Percentiles rank a stretch among this genome's conserved stretches.
phyloP scores from a whole-genome alignment of 2,329 filamentous ascomycete genomes.

The Colletotrichum sublineola region DNA sequence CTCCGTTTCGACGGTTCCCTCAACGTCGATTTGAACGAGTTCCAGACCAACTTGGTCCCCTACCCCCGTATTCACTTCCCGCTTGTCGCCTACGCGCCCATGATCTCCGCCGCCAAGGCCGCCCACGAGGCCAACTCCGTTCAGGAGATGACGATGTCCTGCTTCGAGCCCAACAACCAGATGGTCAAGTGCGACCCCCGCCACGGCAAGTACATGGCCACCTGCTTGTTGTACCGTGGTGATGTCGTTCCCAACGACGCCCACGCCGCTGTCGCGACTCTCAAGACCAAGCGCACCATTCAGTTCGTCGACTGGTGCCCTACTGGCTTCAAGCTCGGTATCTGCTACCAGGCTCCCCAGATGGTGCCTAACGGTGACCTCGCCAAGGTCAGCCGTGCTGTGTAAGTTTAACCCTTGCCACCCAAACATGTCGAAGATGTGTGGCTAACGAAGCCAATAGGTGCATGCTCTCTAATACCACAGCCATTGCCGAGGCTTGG shows the following conservation, averaged over 20 bases:
- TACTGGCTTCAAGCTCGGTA: conserved; percentile 99
- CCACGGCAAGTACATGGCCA: conserved; percentile 99
- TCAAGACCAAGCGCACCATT: conserved; percentile 99
- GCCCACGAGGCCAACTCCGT: conserved; percentile 98
- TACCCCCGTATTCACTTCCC: conserved; percentile 99
- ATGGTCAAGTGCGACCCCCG: conserved; percentile 99
- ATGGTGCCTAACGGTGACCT: conserved; percentile 97
- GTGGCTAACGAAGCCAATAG: conserved; percentile 56
- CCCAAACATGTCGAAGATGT: not conserved
- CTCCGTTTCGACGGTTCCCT: conserved; percentile 98
- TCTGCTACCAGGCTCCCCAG: conserved; percentile 98
- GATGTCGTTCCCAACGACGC: conserved; percentile 98
- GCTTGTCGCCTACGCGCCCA: conserved; percentile 94
- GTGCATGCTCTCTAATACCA: conserved; percentile 99
- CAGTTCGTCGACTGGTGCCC: conserved; percentile 99
- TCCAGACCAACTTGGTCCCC: conserved; percentile 99
- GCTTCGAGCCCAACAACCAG: conserved; percentile 99
- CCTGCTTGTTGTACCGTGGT: conserved; percentile 96
- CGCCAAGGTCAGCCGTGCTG: conserved; percentile 97
- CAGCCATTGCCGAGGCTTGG: conserved; percentile 98
- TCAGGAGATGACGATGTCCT: conserved; percentile 97
- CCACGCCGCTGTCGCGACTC: conserved; percentile 89
- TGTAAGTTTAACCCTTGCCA: conserved; percentile 74
- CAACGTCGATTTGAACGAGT: conserved; percentile 99
- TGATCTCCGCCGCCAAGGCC: conserved; percentile 95